Conservation (phyloP, 2,329 filamentous ascomycete species). For the Aspergillus pseudoviridinutans region DNA sequence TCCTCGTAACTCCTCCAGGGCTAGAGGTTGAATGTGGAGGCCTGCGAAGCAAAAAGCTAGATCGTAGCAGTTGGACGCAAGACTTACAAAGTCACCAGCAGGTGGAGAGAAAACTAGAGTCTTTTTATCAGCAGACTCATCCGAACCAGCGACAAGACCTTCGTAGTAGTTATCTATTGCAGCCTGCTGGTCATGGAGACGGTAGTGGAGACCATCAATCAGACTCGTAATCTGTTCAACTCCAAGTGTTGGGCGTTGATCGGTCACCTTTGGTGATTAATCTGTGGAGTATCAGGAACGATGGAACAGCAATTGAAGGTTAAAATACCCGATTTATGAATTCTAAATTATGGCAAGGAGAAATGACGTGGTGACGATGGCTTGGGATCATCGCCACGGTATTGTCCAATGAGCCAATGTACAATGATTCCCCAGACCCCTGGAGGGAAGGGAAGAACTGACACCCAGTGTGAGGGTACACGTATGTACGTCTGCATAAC, state of each 20-base stretch:
- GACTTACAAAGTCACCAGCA: conserved; percentile 15
- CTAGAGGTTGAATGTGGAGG: not conserved
- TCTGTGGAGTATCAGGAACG: not conserved
- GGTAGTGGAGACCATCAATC: not conserved
- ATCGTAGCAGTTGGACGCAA: conserved; percentile 13
- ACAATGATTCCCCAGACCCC: not conserved
- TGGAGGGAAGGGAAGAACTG: not conserved
- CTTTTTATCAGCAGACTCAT: not conserved
- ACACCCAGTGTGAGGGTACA: not conserved
- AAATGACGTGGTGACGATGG: not conserved
- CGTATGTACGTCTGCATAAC: not conserved
- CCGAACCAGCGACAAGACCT: not conserved
- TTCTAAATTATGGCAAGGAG: not conserved
- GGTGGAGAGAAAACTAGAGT: conserved; percentile 5
- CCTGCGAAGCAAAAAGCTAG: not conserved
- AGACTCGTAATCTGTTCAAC: not conserved
- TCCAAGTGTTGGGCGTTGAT: not conserved
- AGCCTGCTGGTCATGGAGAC: not conserved
- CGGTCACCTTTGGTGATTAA: not conserved
- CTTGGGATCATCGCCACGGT: not conserved
- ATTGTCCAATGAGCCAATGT: not conserved
- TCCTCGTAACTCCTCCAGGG: not conserved
- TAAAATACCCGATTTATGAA: not conserved
- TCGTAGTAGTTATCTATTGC: not conserved
- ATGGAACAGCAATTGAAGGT: not conserved